phyloP scores from a whole-genome alignment of 306 rosid genomes.

The Comarum palustre region DNA sequence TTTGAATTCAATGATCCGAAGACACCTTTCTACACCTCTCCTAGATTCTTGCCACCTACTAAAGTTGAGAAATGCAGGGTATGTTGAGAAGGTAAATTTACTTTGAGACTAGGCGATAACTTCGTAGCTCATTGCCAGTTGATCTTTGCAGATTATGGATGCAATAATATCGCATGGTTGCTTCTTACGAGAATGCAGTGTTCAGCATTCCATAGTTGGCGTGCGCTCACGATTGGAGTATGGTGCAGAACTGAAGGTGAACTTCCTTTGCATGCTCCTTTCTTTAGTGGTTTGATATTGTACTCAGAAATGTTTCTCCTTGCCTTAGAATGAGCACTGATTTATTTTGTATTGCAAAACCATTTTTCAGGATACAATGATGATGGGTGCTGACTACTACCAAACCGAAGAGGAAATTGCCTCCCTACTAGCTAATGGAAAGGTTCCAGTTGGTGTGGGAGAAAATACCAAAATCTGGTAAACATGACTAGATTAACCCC shows the following conservation, averaged over 20 bases:
- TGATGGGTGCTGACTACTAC: slow-evolving; percentile 99
- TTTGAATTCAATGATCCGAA: slow-evolving; percentile 88
- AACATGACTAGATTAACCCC: background rate
- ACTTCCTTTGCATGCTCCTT: background rate
- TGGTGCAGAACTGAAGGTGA: slow-evolving; percentile 76
- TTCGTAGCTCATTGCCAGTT: slow-evolving; percentile 21
- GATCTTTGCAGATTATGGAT: slow-evolving; percentile 62
- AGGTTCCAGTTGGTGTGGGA: slow-evolving; percentile 96
- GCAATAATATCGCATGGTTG: slow-evolving; percentile 95
- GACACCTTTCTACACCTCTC: slow-evolving; percentile 96
- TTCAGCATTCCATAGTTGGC: slow-evolving; percentile 90
- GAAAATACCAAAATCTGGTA: slow-evolving; percentile 91
- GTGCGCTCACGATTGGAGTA: slow-evolving; percentile 86
- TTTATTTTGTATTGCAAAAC: slow-evolving; percentile 22
- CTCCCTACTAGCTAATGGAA: slow-evolving; percentile 69
- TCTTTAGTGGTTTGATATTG: background rate
- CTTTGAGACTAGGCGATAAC: slow-evolving; percentile 3
- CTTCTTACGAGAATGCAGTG: slow-evolving; percentile 82
- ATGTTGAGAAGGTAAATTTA: slow-evolving; percentile 28
- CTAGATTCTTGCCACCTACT: slow-evolving; percentile 94
- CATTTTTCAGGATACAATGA: slow-evolving; percentile 77
- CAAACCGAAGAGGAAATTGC: slow-evolving; percentile 92
- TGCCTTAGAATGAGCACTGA: background rate
- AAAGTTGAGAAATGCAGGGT: slow-evolving; percentile 98
- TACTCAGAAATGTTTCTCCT: background rate